Base-by-base conservation (phyloP, 345 rosid species). In the Salix exigua region DNA sequence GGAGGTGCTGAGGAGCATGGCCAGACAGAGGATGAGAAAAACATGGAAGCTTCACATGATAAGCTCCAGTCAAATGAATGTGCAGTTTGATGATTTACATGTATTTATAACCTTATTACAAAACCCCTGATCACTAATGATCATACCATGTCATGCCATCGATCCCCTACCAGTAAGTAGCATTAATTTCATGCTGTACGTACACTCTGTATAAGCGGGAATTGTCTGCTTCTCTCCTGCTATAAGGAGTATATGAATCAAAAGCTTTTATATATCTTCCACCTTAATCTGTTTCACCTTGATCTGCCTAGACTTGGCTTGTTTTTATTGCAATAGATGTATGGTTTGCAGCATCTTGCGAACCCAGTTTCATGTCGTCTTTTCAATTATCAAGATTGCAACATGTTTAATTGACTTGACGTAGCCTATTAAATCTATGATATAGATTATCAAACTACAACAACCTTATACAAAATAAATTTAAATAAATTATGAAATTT, bases 21-120 rank as follows among this genome's bases (percentile, higher is more conserved):
- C 18, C 72, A 66, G 17, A 23, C 40, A 40, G 81, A 18, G 40
- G 66, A 38, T n/a, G 76, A 84, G 77, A 75, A 79, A 70, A 70
- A 53, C 66, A 31, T 40, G 25, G 82, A 80, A 73, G 72, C 61
- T 68, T 55, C 82, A 26, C 65, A 71, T 14, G 82, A 61, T 0
- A 37, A 50, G 26, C 62, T 23, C 70, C 79, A 73, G 14, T n/a
- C 55, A 16, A 72, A 28, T 68, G 86, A 65, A 77, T 79, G 53
- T 65, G 78, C 73, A 13, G 89, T 79, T 26, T 31, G 33, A 31
- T 87, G 69, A 86, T 70, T 78, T 37, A 48, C 31, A 25, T 44
- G 70, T 74, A 61, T 40, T 30, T 19, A 66, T 5, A 40, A 14
- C 69, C 68, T 16, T 31, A 23, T 2, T 35, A 30, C 68, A 65